Evolutionary conservation across 1,139 yeast species (phyloP), one percentile per base, ranked within the genome.

Genomic region (Magnusiomyces suaveolens): DNA sequence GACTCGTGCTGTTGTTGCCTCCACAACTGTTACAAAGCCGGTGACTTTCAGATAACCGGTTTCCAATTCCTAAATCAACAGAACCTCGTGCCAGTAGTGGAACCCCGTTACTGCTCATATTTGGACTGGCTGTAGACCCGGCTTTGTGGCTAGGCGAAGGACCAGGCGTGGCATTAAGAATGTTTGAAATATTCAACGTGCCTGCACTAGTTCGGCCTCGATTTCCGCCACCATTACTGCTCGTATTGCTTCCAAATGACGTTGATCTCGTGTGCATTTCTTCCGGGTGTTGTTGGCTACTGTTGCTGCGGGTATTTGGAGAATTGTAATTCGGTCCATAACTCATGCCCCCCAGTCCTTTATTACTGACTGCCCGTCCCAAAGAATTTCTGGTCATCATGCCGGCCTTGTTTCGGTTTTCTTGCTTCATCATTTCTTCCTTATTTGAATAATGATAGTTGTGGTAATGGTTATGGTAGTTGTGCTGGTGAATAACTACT

Each of bases 401-500:
- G n/a, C n/a, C n/a, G n/a, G n/a, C n/a, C n/a, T n/a, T n/a, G n/a
- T n/a, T n/a, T n/a, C n/a, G n/a, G n/a, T 29, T 29, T 29, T 29
- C 33, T 29, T 6, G 6, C 33, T 29, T 12, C 33, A 29, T 36
- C 41, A 18, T 16, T 36, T 52, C 41, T 48, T 21, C 44, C 16
- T 50, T 39, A 33, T 48, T 44, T 23, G 48, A 48, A 25, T 29
- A 36, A 36, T 53, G 54, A 48, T 59, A 62, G 38, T 51, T 49
- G 32, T 54, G 56, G 46, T 59, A 61, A 48, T 64, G 63, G 50
- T 64, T 60, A 51, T 84, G 87, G 64, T 85, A 88, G 52, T 87
- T 83, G 69, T 88, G 96, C 66, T 88, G 96, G 69, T 87, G 95
- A 20, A 88, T 80, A 3, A 88, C 82, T 12, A 88, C 76, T 54